A percentile compares a stretch with the other conserved stretches of the same genome.
phyloP scores from a whole-genome alignment of 202 grass and related monocot species.

The Cymbopogon flexuosus region DNA sequence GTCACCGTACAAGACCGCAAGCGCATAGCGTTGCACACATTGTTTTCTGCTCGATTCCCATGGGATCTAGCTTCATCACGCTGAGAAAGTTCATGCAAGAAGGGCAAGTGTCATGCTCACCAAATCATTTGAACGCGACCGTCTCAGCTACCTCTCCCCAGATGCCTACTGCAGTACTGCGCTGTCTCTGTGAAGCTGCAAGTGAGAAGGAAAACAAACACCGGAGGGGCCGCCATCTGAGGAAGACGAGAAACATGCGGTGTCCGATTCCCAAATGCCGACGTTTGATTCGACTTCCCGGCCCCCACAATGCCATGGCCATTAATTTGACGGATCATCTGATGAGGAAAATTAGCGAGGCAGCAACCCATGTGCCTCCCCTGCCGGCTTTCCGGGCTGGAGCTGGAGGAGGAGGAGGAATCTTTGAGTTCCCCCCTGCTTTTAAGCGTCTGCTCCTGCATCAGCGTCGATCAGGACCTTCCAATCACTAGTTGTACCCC shows the following conservation, averaged over 20 bases:
- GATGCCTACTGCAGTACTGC: background rate
- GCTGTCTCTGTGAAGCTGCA: background rate
- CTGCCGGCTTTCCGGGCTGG: constrained; percentile 1
- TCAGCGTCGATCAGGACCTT: background rate
- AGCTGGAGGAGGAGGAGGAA: constrained; percentile 15
- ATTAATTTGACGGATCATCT: background rate
- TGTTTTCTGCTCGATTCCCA: too few species aligned
- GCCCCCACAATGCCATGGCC: too few species aligned
- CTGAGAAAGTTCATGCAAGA: background rate
- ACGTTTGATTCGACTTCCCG: constrained; percentile 26
- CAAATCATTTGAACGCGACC: background rate
- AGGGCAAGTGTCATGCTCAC: background rate
- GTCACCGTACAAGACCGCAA: background rate
- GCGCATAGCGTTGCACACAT: background rate
- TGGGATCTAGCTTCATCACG: too few species aligned
- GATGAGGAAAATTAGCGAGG: background rate
- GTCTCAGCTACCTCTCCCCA: background rate
- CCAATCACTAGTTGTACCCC: background rate
- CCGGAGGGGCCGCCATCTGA: background rate
- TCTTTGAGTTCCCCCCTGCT: constrained; percentile 10
- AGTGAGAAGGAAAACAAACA: background rate
- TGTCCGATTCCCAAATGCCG: constrained; percentile 20
- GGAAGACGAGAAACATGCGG: constrained; percentile 2
- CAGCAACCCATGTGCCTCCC: constrained; percentile 24
- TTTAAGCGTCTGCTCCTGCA: constrained; percentile 18